phyloP scores from a whole-genome alignment of 139 green algal genomes.

The Coelastrella sp. region DNA sequence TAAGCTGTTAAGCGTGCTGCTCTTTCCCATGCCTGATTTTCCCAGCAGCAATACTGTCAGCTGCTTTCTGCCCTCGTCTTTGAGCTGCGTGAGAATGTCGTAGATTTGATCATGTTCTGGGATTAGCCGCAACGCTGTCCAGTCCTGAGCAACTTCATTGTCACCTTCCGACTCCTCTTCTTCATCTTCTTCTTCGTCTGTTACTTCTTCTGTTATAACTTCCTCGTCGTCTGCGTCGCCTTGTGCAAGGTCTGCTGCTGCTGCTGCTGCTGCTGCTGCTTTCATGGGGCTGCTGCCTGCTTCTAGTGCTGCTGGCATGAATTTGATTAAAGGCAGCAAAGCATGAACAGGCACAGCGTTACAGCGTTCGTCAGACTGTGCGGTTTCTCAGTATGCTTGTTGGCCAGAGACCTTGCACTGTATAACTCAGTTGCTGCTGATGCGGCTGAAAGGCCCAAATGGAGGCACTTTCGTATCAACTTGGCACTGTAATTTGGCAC shows the following conservation, averaged over 20 bases:
- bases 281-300: not conserved
- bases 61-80: constrained; percentile 52
- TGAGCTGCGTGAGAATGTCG: constrained; percentile 49
- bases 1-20: constrained; percentile 70
- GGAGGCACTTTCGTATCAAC: no score
- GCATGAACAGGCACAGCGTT: no score
- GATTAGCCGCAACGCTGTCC: constrained; percentile 48
- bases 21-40: constrained; percentile 67
- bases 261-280: constrained; percentile 11
- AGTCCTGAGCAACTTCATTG: constrained; percentile 47
- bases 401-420: no score
- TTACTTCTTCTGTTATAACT: not conserved
- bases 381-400: no score
- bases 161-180: constrained; percentile 23
- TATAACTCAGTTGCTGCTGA: no score
- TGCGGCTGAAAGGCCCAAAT: no score
- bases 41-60: constrained; percentile 68
- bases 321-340: no score
- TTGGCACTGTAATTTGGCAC: no score
- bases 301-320: not conserved
- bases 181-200: constrained; percentile 1
- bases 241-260: not conserved
- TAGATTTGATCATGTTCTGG: constrained; percentile 42
- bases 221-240: not conserved
- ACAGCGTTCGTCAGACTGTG: no score